Percentiles rank a stretch among this genome's conserved stretches.
Conservation (phyloP, 2,329 filamentous ascomycete species). For the Knoxdaviesia proteae region DNA sequence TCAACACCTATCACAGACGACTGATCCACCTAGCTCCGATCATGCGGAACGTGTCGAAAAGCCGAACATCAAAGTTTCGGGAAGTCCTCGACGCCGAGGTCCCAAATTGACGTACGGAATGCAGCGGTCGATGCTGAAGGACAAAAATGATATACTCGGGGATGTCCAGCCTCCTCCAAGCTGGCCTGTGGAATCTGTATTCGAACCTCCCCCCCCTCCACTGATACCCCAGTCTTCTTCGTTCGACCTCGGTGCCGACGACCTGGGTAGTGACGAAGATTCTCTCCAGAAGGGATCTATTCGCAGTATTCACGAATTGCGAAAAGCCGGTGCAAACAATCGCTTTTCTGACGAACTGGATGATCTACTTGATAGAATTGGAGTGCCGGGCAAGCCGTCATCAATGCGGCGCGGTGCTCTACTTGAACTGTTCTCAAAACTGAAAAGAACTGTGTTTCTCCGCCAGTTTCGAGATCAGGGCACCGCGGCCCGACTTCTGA, state of each 20-base stretch:
- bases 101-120: slow-evolving; percentile 18
- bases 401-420: slow-evolving; percentile 36
- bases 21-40: no score
- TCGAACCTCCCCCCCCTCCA: background rate
- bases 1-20: no score
- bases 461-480: slow-evolving; percentile 55
- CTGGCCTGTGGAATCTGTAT: slow-evolving; percentile 1
- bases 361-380: slow-evolving; percentile 40
- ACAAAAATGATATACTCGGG: background rate
- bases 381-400: slow-evolving; percentile 23
- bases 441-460: slow-evolving; percentile 41
- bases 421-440: slow-evolving; percentile 36
- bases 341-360: slow-evolving; percentile 45
- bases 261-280: slow-evolving; percentile 17
- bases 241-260: slow-evolving; percentile 4
- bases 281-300: slow-evolving; percentile 26
- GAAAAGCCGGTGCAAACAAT: slow-evolving; percentile 44
- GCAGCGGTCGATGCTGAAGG: slow-evolving; percentile 8
- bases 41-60: no score
- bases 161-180: no score
- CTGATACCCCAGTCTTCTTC: background rate
- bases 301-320: slow-evolving; percentile 42
- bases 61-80: no score
- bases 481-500: slow-evolving; percentile 47
- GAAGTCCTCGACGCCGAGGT: slow-evolving; percentile 6